These are phyloP conservation scores for Cyclotella cryptica DNA, from an alignment of 108 stramenopile genomes.

Conservation along the genomic window DNA sequence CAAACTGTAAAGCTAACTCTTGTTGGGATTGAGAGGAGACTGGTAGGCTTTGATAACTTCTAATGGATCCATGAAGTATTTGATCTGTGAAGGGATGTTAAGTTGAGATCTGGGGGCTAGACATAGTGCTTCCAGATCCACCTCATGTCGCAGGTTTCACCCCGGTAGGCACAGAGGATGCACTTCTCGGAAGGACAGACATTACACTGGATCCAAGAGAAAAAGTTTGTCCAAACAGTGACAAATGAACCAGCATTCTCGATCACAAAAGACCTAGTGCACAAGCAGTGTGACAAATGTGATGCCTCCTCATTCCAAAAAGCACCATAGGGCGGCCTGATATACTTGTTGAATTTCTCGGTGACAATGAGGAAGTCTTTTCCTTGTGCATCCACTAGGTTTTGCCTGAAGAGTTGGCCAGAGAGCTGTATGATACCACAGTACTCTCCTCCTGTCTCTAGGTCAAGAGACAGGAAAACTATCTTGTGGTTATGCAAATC, in stretches of 20 bases:
- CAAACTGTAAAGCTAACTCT: conserved; percentile 11
- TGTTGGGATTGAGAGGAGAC: neutral
- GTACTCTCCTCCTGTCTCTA: conserved; percentile 16
- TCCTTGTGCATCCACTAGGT: neutral
- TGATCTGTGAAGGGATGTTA: conserved; percentile 5
- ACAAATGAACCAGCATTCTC: neutral
- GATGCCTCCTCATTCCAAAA: conserved; percentile 9
- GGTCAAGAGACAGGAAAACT: conserved; percentile 3
- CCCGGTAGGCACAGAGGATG: conserved; percentile 9
- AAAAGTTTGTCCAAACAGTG: neutral
- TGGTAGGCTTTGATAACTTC: conserved; percentile 3
- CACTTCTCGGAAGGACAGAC: neutral
- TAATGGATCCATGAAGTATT: conserved; percentile 15
- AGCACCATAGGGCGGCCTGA: neutral
- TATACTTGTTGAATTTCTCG: neutral
- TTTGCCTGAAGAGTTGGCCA: neutral
- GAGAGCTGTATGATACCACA: conserved; percentile 9
- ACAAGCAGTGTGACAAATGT: neutral
- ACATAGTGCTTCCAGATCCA: conserved; percentile 12
- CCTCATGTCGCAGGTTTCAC: conserved; percentile 12
- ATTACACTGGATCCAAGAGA: neutral
- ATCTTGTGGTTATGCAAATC: neutral
- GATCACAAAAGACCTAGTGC: neutral
- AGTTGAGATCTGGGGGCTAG: conserved; percentile 1
- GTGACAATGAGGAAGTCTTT: neutral